A percentile compares a stretch with the other conserved stretches of the same genome.
Conservation (phyloP, 768 basidiomycete species). For the Lactarius sanguifluus region DNA sequence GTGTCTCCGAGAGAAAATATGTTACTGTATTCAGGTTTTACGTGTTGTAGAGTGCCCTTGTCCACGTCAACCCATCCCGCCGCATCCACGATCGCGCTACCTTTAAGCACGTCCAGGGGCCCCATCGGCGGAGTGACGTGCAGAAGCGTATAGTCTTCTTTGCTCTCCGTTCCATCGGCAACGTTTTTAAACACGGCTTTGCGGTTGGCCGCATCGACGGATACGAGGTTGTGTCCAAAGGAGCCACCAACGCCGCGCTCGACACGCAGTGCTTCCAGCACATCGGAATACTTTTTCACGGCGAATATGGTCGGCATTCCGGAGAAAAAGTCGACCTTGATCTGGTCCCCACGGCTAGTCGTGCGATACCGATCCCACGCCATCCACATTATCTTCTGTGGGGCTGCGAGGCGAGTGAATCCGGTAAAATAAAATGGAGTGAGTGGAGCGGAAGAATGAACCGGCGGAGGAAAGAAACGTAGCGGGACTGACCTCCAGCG, state of each 20-base stretch:
- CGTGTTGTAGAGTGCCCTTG: conserved; percentile 76
- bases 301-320: conserved; percentile 96
- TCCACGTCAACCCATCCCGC: conserved; percentile 91
- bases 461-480: not conserved
- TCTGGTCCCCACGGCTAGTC: conserved; percentile 56
- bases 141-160: conserved; percentile 76
- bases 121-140: conserved; percentile 95
- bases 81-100: conserved; percentile 73
- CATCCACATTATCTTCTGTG: conserved; percentile 97
- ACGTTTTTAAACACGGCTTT: conserved; percentile 82
- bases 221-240: conserved; percentile 81
- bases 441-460: not conserved
- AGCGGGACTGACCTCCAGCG: conserved; percentile 65
- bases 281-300: conserved; percentile 94
- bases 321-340: conserved; percentile 77
- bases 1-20: conserved; percentile 93
- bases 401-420: conserved; percentile 47
- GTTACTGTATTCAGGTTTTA: conserved; percentile 75
- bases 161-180: conserved; percentile 60
- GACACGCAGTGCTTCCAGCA: conserved; percentile 71
- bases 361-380: conserved; percentile 78
- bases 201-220: conserved; percentile 67
- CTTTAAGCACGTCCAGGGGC: conserved; percentile 76
- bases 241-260: conserved; percentile 77
- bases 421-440: not conserved